phyloP scores from a whole-genome alignment of 225 moss, liverwort and hornwort species.

The Polytrichum formosum region DNA sequence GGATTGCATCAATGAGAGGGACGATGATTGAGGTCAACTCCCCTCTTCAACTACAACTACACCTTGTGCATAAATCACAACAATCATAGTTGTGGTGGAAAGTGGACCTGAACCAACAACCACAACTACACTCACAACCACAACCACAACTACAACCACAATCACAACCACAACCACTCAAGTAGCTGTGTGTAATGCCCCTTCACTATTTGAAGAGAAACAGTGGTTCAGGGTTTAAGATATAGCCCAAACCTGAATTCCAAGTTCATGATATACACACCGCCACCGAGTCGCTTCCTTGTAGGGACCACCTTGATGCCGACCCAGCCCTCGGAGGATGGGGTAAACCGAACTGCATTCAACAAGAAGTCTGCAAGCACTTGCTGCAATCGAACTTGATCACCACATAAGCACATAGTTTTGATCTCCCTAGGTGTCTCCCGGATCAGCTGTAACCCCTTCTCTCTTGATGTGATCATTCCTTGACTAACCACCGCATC shows the following conservation, averaged over 20 bases:
- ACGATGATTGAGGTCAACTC: too few species aligned
- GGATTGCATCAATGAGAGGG: too few species aligned
- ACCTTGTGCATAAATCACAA: neutral
- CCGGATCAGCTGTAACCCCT: slow-evolving; percentile 50
- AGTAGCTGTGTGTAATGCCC: neutral
- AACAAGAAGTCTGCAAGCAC: slow-evolving; percentile 54
- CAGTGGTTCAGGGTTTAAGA: neutral
- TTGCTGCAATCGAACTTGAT: slow-evolving; percentile 55
- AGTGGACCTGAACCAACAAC: too few species aligned
- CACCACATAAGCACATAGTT: slow-evolving; percentile 47
- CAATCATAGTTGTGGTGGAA: neutral
- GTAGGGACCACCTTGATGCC: slow-evolving; percentile 53
- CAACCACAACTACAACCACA: too few species aligned
- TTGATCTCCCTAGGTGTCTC: slow-evolving; percentile 51
- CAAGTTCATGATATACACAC: slow-evolving; percentile 35
- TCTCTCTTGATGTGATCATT: slow-evolving; percentile 52
- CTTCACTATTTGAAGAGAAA: neutral
- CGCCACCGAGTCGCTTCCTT: slow-evolving; percentile 37
- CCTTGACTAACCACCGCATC: slow-evolving; percentile 61
- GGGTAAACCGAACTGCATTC: slow-evolving; percentile 59
- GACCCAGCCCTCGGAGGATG: slow-evolving; percentile 57
- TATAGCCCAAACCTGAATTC: slow-evolving; percentile 38
- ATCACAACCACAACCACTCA: too few species aligned
- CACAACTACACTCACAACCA: too few species aligned
- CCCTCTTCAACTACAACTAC: too few species aligned